Percentiles rank a stretch among this genome's conserved stretches.
phyloP scores from a whole-genome alignment of 371 early-diverging fungal species.

The Choanephora cucurbitarum region DNA sequence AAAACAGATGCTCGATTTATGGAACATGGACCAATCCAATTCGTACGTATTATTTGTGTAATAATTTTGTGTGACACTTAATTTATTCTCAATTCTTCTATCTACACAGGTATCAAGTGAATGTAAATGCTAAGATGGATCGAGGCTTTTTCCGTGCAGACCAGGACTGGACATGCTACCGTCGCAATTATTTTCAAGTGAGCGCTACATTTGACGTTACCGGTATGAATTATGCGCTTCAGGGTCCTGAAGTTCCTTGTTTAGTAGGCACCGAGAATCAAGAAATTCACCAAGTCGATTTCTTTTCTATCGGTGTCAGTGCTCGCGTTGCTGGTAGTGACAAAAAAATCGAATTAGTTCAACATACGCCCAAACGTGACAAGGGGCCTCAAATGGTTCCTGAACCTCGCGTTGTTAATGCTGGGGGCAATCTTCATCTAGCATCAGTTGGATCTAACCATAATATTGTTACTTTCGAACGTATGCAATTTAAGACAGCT shows the following conservation, averaged over 20 bases:
- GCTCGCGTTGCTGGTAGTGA: slow-evolving; percentile 61
- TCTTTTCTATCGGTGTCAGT: slow-evolving; percentile 69
- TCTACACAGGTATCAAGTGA: slow-evolving; percentile 47
- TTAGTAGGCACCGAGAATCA: slow-evolving; percentile 43
- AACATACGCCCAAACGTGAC: slow-evolving; percentile 91
- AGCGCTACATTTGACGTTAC: slow-evolving; percentile 67
- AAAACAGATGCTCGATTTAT: slow-evolving; percentile 42
- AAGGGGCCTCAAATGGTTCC: slow-evolving; percentile 85
- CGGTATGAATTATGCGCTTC: slow-evolving; percentile 42
- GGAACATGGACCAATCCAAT: slow-evolving; percentile 47
- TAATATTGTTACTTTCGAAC: slow-evolving; percentile 77
- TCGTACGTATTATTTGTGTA: slow-evolving; percentile 25
- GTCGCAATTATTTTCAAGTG: slow-evolving; percentile 91
- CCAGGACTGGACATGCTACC: slow-evolving; percentile 89
- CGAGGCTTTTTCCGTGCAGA: slow-evolving; percentile 78
- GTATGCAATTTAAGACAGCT: slow-evolving; percentile 92
- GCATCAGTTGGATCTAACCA: slow-evolving; percentile 47
- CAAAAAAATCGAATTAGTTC: slow-evolving; percentile 75
- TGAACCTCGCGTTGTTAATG: slow-evolving; percentile 58
- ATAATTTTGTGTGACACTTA: slow-evolving; percentile 9
- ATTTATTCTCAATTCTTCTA: slow-evolving; percentile 6
- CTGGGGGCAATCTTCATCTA: slow-evolving; percentile 58
- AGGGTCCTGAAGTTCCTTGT: slow-evolving; percentile 56
- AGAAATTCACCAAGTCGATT: slow-evolving; percentile 38
- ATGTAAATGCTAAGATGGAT: slow-evolving; percentile 69